phyloP scores from a whole-genome alignment of 768 basidiomycete species.

The Suillus plorans region DNA sequence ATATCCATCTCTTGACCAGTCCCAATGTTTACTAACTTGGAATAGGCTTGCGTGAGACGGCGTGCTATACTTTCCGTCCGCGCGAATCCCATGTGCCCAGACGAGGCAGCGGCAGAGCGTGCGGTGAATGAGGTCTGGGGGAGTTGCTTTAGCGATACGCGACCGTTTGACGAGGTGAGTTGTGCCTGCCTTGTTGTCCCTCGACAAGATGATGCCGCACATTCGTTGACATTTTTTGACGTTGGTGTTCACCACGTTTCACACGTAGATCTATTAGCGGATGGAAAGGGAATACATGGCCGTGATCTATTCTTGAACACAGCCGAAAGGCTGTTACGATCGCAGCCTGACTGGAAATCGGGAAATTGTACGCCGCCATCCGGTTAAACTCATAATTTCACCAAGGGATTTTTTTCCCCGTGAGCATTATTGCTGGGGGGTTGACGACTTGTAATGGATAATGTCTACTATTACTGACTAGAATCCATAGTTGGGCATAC shows the following conservation, averaged over 20 bases:
- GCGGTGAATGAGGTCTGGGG: constrained; percentile 98
- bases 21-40: constrained; percentile 10
- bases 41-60: constrained; percentile 85
- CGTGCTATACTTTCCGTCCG: constrained; percentile 81
- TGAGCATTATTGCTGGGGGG: constrained; percentile 13
- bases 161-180: constrained; percentile 94
- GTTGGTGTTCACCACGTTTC: constrained; percentile 14
- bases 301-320: constrained; percentile 7
- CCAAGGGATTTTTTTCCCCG: background rate
- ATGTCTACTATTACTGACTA: constrained; percentile 6
- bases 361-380: background rate
- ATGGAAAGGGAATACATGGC: background rate
- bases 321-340: background rate
- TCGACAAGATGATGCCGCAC: background rate
- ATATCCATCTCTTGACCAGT: constrained; percentile 7
- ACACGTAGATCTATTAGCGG: constrained; percentile 33
- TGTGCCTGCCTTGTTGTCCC: background rate
- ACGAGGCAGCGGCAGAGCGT: constrained; percentile 73
- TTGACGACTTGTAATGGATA: constrained; percentile 11
- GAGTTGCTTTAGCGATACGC: constrained; percentile 91
- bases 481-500: background rate
- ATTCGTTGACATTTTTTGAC: background rate
- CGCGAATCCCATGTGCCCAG: constrained; percentile 78
- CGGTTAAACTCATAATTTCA: background rate
- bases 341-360: background rate